Evolutionary conservation across 2,329 filamentous ascomycete species (phyloP).

Genomic region (Fusarium setosum): DNA sequence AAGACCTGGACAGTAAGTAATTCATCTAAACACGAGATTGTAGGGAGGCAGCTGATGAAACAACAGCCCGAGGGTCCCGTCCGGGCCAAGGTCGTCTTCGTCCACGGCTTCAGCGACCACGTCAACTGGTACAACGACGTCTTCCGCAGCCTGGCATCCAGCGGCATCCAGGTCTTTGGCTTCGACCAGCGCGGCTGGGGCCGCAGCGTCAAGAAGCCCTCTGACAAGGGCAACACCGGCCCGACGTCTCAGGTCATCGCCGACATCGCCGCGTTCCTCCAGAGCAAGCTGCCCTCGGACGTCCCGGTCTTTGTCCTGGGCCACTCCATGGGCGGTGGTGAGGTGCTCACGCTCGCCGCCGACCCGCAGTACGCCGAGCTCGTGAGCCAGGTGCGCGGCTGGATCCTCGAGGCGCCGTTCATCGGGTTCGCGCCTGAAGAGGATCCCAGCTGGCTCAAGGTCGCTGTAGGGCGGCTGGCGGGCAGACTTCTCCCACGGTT

Average conservation of each 20-base stretch:
- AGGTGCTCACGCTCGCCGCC: conserved; percentile 73
- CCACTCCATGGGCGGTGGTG: conserved; percentile 90
- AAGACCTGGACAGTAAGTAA: conserved; percentile 69
- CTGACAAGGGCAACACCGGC: conserved; percentile 78
- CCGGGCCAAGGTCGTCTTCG: conserved; percentile 80
- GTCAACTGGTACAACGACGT: conserved; percentile 80
- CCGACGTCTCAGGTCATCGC: conserved; percentile 77
- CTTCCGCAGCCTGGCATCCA: conserved; percentile 75
- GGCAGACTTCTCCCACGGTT: conserved; percentile 73
- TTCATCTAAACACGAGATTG: not conserved
- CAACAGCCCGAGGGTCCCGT: conserved; percentile 64
- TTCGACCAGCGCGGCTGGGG: conserved; percentile 95
- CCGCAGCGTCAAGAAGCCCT: conserved; percentile 69
- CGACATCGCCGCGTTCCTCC: conserved; percentile 83
- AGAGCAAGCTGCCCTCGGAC: conserved; percentile 62
- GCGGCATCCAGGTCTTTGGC: conserved; percentile 79
- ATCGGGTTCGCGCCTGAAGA: conserved; percentile 76
- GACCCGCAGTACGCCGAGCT: conserved; percentile 64
- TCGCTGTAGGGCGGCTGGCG: conserved; percentile 74
- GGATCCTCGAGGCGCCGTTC: conserved; percentile 82
- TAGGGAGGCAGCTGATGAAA: conserved; percentile 16
- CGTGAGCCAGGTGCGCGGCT: conserved; percentile 73
- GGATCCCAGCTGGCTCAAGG: conserved; percentile 71
- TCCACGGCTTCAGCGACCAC: conserved; percentile 94
- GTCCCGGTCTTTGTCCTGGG: conserved; percentile 86